These are phyloP conservation scores for Suhomyces sp. DNA, from an alignment of 805 yeast species.

Conservation along the genomic window DNA sequence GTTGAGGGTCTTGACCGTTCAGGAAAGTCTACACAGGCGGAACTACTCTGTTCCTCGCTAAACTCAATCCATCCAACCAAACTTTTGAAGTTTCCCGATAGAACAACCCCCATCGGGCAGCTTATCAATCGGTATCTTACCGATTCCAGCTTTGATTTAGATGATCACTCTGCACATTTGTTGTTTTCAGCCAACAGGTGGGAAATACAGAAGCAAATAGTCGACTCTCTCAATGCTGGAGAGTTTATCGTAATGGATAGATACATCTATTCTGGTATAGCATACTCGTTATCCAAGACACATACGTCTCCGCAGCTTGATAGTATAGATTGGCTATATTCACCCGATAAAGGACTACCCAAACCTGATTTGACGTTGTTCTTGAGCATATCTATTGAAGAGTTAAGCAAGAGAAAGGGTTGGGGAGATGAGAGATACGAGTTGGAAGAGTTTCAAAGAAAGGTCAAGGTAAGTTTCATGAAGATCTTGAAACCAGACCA, in stretches of 20 bases:
- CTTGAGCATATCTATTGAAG: slow-evolving; percentile 53
- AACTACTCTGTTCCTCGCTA: slow-evolving; percentile 27
- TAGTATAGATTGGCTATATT: slow-evolving; percentile 65
- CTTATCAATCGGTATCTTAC: slow-evolving; percentile 72
- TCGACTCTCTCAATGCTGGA: slow-evolving; percentile 48
- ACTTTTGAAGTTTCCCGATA: slow-evolving; percentile 80
- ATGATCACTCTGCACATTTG: slow-evolving; percentile 82
- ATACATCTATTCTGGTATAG: slow-evolving; percentile 89
- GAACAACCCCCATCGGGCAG: slow-evolving; percentile 78
- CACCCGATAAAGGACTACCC: slow-evolving; percentile 82
- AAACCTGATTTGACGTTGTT: slow-evolving; percentile 83
- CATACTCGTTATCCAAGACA: slow-evolving; percentile 80
- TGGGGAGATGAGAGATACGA: slow-evolving; percentile 97
- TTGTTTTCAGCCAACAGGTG: slow-evolving; percentile 92
- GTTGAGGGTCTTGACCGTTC: slow-evolving; percentile 94
- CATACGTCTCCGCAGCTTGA: slow-evolving; percentile 1
- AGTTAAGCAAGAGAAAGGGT: slow-evolving; percentile 56
- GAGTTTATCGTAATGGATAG: slow-evolving; percentile 70
- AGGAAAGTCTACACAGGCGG: slow-evolving; percentile 85
- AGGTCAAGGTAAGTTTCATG: slow-evolving; percentile 62
- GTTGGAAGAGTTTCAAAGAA: slow-evolving; percentile 63
- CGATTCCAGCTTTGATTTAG: slow-evolving; percentile 45
- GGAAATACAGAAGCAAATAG: slow-evolving; percentile 64
- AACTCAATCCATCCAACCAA: slow-evolving; percentile 16
- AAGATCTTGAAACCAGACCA: slow-evolving; percentile 33